These are phyloP conservation scores for Hypomontagnella monticulosa DNA, from an alignment of 495 filamentous ascomycete species.

Conservation along the genomic window DNA sequence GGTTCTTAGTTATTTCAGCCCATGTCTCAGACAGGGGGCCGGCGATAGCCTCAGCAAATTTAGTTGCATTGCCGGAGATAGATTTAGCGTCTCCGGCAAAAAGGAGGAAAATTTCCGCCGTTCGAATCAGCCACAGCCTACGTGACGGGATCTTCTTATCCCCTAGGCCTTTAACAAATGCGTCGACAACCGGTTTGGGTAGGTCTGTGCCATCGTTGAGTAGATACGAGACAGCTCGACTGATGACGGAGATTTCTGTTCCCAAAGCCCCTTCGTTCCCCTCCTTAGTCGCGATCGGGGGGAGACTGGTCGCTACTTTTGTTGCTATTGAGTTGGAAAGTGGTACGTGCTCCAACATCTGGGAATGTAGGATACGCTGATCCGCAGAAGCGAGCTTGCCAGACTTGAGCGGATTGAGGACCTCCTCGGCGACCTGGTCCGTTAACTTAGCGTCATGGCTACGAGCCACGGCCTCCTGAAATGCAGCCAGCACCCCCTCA, in stretches of 20 bases:
- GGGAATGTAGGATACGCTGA: constrained; percentile 79
- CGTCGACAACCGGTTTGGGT: constrained; percentile 70
- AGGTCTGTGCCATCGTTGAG: constrained; percentile 66
- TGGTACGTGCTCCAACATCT: constrained; percentile 74
- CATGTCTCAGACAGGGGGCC: constrained; percentile 76
- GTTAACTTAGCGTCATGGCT: constrained; percentile 66
- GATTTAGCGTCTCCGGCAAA: constrained; percentile 55
- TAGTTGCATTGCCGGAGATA: constrained; percentile 56
- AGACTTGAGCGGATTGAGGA: constrained; percentile 78
- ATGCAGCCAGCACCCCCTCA: constrained; percentile 76
- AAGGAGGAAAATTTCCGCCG: constrained; percentile 76
- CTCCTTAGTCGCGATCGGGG: constrained; percentile 75
- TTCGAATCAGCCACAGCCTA: constrained; percentile 80
- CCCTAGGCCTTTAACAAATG: constrained; percentile 79
- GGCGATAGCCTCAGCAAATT: constrained; percentile 68
- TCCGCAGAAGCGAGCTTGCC: constrained; percentile 83
- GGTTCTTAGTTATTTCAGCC: constrained; percentile 79
- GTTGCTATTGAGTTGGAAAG: constrained; percentile 64
- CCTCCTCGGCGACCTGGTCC: constrained; percentile 75
- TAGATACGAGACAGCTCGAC: constrained; percentile 66
- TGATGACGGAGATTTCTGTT: constrained; percentile 76
- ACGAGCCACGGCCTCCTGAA: constrained; percentile 67
- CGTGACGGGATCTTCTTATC: constrained; percentile 85
- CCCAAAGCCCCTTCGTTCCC: constrained; percentile 82
- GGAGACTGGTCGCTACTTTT: constrained; percentile 72